Conservation (phyloP, 1,284 basidiomycete species). For the Cryptococcus hybrid region DNA sequence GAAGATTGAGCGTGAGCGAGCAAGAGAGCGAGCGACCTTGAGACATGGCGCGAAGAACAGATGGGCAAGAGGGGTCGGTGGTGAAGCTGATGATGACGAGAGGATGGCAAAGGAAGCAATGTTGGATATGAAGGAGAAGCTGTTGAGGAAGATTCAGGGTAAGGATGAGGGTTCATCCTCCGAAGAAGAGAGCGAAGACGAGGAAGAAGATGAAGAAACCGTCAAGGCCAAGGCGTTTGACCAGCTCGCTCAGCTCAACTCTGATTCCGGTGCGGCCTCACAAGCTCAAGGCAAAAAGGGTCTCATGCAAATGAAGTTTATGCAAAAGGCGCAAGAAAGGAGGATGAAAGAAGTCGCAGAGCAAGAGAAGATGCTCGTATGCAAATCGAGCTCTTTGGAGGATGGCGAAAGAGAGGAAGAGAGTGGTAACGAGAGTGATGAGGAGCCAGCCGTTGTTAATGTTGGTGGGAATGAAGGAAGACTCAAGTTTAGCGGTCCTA, state of each 20-base stretch:
- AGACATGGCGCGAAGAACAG: slow-evolving; percentile 67
- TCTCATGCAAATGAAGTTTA: slow-evolving; percentile 91
- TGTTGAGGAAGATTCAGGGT: slow-evolving; percentile 65
- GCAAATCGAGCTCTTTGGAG: slow-evolving; percentile 58
- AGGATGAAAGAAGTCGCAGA: slow-evolving; percentile 59
- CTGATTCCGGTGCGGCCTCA: slow-evolving; percentile 38
- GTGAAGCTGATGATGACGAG: slow-evolving; percentile 35
- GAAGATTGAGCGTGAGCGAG: slow-evolving; percentile 73
- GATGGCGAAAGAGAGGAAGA: slow-evolving; percentile 55
- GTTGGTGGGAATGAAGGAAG: slow-evolving; percentile 53
- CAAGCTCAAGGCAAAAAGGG: slow-evolving; percentile 55
- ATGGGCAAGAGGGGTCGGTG: slow-evolving; percentile 48
- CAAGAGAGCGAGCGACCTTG: slow-evolving; percentile 79
- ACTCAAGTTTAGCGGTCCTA: slow-evolving; percentile 48
- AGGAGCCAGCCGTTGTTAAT: slow-evolving; percentile 37
- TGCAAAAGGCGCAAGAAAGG: slow-evolving; percentile 80
- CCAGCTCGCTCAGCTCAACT: slow-evolving; percentile 60
- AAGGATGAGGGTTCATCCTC: slow-evolving; percentile 51
- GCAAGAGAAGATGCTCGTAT: slow-evolving; percentile 67
- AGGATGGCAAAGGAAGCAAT: slow-evolving; percentile 50
- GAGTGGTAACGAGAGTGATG: slow-evolving; percentile 52
- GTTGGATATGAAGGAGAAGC: slow-evolving; percentile 72
- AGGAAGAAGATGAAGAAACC: slow-evolving; percentile 54
- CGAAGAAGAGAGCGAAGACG: slow-evolving; percentile 53
- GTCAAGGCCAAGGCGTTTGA: slow-evolving; percentile 70